Evolutionary conservation across 1,139 yeast genomes (phyloP).

Genomic region (Debaryomyces nepalensis): DNA sequence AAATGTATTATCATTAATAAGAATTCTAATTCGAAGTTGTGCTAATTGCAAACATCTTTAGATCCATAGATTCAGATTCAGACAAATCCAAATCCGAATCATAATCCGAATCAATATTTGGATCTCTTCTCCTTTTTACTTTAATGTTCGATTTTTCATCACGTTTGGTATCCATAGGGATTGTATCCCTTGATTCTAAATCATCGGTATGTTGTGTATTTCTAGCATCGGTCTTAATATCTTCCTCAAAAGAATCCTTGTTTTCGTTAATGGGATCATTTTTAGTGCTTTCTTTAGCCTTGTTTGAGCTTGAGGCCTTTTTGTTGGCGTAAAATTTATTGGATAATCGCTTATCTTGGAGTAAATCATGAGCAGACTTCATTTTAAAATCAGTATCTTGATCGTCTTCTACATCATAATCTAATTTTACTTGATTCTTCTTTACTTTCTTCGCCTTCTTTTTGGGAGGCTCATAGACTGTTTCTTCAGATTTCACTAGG

Average conservation of each 20-base stretch:
- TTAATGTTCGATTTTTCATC: slow-evolving; percentile 3
- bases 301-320: background rate
- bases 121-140: slow-evolving; percentile 21
- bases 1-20: slow-evolving; percentile 3
- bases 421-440: slow-evolving; percentile 23
- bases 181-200: too few relatives aligned
- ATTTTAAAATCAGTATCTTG: slow-evolving; percentile 46
- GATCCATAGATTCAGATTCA: slow-evolving; percentile 14
- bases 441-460: slow-evolving; percentile 25
- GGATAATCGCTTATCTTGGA: slow-evolving; percentile 29
- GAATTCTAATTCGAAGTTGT: too few relatives aligned
- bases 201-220: too few relatives aligned
- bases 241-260: background rate
- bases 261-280: background rate
- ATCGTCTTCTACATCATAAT: slow-evolving; percentile 30
- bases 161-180: slow-evolving; percentile 2
- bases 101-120: slow-evolving; percentile 32
- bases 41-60: slow-evolving; percentile 9
- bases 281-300: background rate
- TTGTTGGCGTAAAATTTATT: slow-evolving; percentile 12
- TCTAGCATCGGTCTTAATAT: too few relatives aligned
- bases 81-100: slow-evolving; percentile 34
- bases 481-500: slow-evolving; percentile 24
- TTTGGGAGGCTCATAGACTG: slow-evolving; percentile 17
- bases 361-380: slow-evolving; percentile 55